These are phyloP conservation scores for Colletotrichum orchidophilum DNA, from an alignment of 2,329 filamentous ascomycete species.

Conservation along the genomic window DNA sequence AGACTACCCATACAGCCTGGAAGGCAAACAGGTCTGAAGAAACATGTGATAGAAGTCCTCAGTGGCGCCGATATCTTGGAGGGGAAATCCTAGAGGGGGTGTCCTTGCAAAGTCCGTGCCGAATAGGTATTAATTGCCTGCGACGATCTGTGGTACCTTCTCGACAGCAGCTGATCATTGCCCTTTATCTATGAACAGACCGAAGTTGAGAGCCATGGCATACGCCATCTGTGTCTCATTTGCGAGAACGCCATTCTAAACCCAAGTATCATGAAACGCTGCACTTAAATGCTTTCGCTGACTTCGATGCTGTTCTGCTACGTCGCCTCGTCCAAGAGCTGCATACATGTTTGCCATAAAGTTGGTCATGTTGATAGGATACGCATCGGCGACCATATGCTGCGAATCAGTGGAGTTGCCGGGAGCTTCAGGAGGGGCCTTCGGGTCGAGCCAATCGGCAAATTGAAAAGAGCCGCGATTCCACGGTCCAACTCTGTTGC, in stretches of 20 bases:
- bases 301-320: slow-evolving; percentile 37
- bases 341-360: slow-evolving; percentile 47
- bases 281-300: slow-evolving; percentile 36
- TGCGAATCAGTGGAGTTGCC: slow-evolving; percentile 50
- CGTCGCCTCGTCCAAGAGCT: slow-evolving; percentile 42
- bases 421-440: slow-evolving; percentile 51
- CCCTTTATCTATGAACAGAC: slow-evolving; percentile 40
- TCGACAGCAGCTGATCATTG: slow-evolving; percentile 38
- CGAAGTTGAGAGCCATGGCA: slow-evolving; percentile 49
- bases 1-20: slow-evolving; percentile 58
- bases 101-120: slow-evolving; percentile 57
- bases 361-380: slow-evolving; percentile 53
- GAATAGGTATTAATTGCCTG: slow-evolving; percentile 45
- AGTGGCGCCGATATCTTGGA: slow-evolving; percentile 40
- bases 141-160: slow-evolving; percentile 44
- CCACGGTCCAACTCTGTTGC: slow-evolving; percentile 51
- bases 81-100: slow-evolving; percentile 46
- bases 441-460: slow-evolving; percentile 60
- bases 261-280: slow-evolving; percentile 45
- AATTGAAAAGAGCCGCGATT: slow-evolving; percentile 47
- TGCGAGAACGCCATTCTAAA: slow-evolving; percentile 41
- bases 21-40: slow-evolving; percentile 53
- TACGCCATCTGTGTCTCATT: slow-evolving; percentile 53
- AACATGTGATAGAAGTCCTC: slow-evolving; percentile 58
- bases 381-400: slow-evolving; percentile 56